phyloP scores from a whole-genome alignment of 1,284 basidiomycete genomes.

The Fistulinella staudtii region DNA sequence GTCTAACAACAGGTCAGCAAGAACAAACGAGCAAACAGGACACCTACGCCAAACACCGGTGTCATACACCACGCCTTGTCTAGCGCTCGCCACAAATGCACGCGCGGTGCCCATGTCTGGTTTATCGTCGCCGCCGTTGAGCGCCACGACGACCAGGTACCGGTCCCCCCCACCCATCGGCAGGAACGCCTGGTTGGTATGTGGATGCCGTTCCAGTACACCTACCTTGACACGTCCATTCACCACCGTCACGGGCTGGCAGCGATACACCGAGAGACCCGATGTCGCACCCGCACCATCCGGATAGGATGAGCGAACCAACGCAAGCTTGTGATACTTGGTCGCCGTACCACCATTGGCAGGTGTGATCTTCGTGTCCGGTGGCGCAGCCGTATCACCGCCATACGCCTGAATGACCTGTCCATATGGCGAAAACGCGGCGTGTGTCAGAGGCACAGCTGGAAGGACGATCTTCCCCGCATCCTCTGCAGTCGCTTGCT shows the following conservation, averaged over 20 bases:
- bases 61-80: constrained; percentile 83
- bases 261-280: constrained; percentile 73
- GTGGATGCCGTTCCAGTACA: constrained; percentile 71
- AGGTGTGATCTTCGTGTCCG: constrained; percentile 64
- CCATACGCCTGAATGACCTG: constrained; percentile 82
- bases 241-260: constrained; percentile 52
- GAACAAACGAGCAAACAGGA: constrained; percentile 19
- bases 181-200: constrained; percentile 84
- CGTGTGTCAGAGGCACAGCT: constrained; percentile 75
- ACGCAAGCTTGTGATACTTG: constrained; percentile 86
- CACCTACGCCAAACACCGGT: constrained; percentile 81
- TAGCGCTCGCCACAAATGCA: constrained; percentile 75
- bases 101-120: constrained; percentile 72
- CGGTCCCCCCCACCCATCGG: constrained; percentile 65
- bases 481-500: not conserved
- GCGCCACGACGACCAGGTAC: constrained; percentile 82
- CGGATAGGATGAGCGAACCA: constrained; percentile 64
- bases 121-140: constrained; percentile 68
- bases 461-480: constrained; percentile 37
- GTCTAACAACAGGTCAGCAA: constrained; percentile 45
- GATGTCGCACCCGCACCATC: constrained; percentile 49
- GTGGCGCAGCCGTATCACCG: constrained; percentile 61
- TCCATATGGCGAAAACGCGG: constrained; percentile 81
- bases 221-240: constrained; percentile 53
- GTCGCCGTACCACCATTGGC: constrained; percentile 86